Evolutionary conservation across 2,329 filamentous ascomycete genomes (phyloP).

Genomic region (Penicillium sp.): DNA sequence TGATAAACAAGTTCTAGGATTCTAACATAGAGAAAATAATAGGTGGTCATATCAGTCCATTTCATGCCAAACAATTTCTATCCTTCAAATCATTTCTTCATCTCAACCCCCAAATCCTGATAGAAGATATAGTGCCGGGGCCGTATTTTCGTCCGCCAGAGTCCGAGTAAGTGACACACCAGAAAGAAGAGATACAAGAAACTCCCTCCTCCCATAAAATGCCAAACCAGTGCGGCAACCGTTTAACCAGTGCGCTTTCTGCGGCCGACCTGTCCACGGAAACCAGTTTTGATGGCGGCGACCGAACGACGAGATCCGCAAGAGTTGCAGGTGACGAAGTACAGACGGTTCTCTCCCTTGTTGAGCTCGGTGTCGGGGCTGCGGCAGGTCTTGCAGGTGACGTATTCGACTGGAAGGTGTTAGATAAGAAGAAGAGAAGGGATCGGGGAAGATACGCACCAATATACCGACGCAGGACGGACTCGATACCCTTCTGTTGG

Average conservation of each 20-base stretch:
- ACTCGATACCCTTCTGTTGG: slow-evolving; percentile 99
- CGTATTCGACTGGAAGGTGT: slow-evolving; percentile 73
- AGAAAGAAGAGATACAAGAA: slow-evolving; percentile 23
- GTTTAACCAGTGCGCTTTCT: slow-evolving; percentile 85
- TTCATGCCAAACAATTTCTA: slow-evolving; percentile 30
- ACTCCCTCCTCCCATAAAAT: slow-evolving; percentile 18
- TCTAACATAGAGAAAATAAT: background rate
- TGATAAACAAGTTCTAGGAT: background rate
- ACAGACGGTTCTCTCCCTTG: slow-evolving; percentile 98
- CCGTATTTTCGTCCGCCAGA: slow-evolving; percentile 20
- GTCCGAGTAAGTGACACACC: slow-evolving; percentile 21
- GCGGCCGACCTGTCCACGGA: slow-evolving; percentile 99
- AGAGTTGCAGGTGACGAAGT: slow-evolving; percentile 97
- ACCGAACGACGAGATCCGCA: slow-evolving; percentile 82
- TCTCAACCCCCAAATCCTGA: slow-evolving; percentile 13
- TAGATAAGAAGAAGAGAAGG: slow-evolving; percentile 5
- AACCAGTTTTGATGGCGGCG: slow-evolving; percentile 99
- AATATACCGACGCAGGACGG: slow-evolving; percentile 92
- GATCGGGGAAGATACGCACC: slow-evolving; percentile 54
- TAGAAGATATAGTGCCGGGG: slow-evolving; percentile 13
- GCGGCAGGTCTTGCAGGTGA: slow-evolving; percentile 98
- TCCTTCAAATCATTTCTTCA: slow-evolving; percentile 26
- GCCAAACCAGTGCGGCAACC: slow-evolving; percentile 9
- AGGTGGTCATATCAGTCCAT: slow-evolving; percentile 29
- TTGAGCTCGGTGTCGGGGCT: slow-evolving; percentile 92